Percentiles rank a stretch among this genome's conserved stretches.
Evolutionary conservation across 768 basidiomycete species (phyloP).

Genomic region (Tulasnella calospora): DNA sequence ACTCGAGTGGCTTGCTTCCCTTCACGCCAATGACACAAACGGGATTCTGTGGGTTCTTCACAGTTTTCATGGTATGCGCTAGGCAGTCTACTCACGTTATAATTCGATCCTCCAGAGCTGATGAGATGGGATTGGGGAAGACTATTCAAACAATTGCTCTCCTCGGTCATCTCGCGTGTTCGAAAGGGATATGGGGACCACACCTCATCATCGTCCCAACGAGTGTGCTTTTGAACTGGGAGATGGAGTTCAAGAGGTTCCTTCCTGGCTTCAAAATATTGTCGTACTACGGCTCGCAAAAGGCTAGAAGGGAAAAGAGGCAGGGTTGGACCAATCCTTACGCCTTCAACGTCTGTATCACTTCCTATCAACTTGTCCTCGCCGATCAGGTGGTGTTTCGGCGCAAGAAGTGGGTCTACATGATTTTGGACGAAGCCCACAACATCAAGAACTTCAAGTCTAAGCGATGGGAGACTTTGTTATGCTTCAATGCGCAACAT

Average conservation of each 20-base stretch:
- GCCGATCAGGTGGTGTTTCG: constrained; percentile 88
- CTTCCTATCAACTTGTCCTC: constrained; percentile 88
- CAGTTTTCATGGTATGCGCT: not conserved
- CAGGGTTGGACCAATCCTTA: constrained; percentile 88
- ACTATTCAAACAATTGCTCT: constrained; percentile 41
- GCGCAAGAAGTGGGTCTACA: constrained; percentile 90
- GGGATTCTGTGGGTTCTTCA: constrained; percentile 34
- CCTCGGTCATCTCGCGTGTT: constrained; percentile 39
- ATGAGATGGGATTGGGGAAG: constrained; percentile 91
- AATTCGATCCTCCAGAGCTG: constrained; percentile 45
- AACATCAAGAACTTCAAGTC: constrained; percentile 98
- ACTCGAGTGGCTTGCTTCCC: constrained; percentile 43
- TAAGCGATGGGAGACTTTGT: constrained; percentile 85
- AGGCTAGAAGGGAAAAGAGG: constrained; percentile 82
- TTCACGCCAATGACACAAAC: constrained; percentile 42
- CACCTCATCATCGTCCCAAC: constrained; percentile 42
- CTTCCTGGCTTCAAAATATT: constrained; percentile 40
- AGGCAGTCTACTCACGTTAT: not conserved
- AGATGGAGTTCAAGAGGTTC: constrained; percentile 44
- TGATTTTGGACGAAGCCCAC: constrained; percentile 93
- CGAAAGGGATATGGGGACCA: constrained; percentile 40
- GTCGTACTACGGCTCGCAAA: constrained; percentile 51
- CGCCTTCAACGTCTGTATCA: constrained; percentile 91
- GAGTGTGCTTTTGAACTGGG: constrained; percentile 42
- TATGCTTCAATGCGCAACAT: constrained; percentile 60